Percentiles rank a stretch among this genome's conserved stretches.
phyloP scores from a whole-genome alignment of 345 rosid genomes.

The Eucalyptus brandiana region DNA sequence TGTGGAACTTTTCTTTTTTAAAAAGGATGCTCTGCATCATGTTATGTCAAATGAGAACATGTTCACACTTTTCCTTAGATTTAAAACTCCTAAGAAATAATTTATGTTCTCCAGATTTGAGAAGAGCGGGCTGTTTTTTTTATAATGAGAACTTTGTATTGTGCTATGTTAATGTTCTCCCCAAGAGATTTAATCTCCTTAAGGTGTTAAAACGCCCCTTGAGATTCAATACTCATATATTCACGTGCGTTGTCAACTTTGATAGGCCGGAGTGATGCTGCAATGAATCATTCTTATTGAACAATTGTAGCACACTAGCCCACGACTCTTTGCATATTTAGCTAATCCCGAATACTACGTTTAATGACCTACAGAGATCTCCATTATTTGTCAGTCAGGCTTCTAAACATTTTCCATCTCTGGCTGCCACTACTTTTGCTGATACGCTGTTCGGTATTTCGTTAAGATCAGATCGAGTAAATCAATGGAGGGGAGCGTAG shows the following conservation, averaged over 20 bases:
- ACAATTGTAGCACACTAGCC: not conserved
- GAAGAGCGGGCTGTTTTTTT: not conserved
- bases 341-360: fast-evolving
- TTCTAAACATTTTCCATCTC: not conserved
- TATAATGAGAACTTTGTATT: not conserved
- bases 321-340: not conserved
- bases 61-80: not conserved
- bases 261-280: fast-evolving
- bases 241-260: not conserved
- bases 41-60: not conserved
- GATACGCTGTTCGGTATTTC: fast-evolving
- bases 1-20: not conserved
- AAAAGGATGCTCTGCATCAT: not conserved
- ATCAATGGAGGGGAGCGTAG: not conserved
- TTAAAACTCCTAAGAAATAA: not conserved
- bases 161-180: fast-evolving
- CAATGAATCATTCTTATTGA: not conserved
- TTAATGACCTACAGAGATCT: not conserved
- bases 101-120: not conserved
- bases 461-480: not conserved
- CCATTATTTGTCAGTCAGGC: not conserved
- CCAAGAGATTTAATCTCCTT: not conserved
- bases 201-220: not conserved
- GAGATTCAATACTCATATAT: not conserved
- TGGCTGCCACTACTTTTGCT: fast-evolving